Evolutionary conservation across 2,329 filamentous ascomycete genomes (phyloP), one percentile per base, ranked within the genome.

Genomic region (Xylaria sp.): DNA sequence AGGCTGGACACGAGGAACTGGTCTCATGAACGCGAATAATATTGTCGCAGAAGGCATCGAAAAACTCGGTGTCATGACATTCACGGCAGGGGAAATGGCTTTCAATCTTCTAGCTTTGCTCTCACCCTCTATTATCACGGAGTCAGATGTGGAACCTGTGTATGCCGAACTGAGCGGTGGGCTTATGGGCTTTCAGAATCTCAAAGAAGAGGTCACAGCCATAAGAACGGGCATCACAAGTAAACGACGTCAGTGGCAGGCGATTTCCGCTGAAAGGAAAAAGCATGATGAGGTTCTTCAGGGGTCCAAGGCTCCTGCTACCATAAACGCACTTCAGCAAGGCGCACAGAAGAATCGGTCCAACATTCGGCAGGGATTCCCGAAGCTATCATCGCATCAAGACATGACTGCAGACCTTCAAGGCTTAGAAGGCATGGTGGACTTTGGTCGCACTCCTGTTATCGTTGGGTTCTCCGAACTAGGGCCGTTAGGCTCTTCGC

Each of bases 41-140:
- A 90, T 98, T 76, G 94, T 98, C 73, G 96, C 96, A 39, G 95
- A 98, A 81, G 96, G 95, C 69, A 94, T 99, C 67, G 96, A 99
- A 85, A 93, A 93, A 76, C 95, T 97, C 74, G 96, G 96, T 77
- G 96, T 98, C 20, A 94, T 95, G 77, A 99, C 96, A 2, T 99
- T 99, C 86, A 98, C 95, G 7, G 95, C 98, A 84, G 94, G 97
- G 80, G 96, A 99, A 82, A 99, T 99, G 96, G 96, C 96, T 18
- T 98, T 99, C 87, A 99, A 99, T 83, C 83, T 99, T 74, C 89
- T 99, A 51, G 95, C 96, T 74, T 89, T 99, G 63, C 97, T 99
- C 94, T 92, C 94, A 1, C 94, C 95, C 46, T 88, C 91, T 25
- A 92, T 99, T 75, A 94, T 97, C 76, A 93, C 98, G 78, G 88